Evolutionary conservation across 352 stramenopile genomes (phyloP), one percentile per base, ranked within the genome.

Genomic region (Peronospora belbahrii): DNA sequence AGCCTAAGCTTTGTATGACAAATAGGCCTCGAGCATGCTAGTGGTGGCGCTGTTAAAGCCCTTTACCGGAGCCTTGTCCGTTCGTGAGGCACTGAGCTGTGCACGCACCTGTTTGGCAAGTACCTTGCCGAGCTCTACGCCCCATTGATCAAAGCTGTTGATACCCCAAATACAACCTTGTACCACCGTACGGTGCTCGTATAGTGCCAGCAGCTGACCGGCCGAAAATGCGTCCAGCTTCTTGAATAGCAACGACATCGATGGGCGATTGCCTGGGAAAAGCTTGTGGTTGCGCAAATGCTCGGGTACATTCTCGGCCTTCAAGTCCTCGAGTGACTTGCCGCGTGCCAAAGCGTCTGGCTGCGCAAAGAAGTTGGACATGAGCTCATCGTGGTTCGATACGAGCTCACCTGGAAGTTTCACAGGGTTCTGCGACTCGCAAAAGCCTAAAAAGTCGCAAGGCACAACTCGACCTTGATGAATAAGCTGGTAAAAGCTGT

Each of bases 331-430:
- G 6, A 97, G 53, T 22, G 85, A 97, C 75, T 98, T 98, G 59
- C 96, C 96, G 43, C 85, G 86, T 4, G 96, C 97, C 6, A 99
- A 72, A 5, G 96, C 96, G 67, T 99, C 97, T 0, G 96, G 95
- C 66, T 99, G 96, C 25, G 95, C 96, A 63, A 99, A 99, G 67
- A 99, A 99, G 77, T 99, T 98, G 43, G 79, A 94, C 96, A 99
- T 99, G 52, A 99, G 85, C 74, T 99, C 96, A 70, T 99, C 96
- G 76, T 99, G 96, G 77, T 97, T 98, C n/a, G 83, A 89, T 23
- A 99, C 87, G 0, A 76, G 47, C 62, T 98, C 79, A 22, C 72
- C 71, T 0, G 67, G 68, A 38, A 90, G 67, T 31, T 62, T 27
- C 42, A 95, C 65, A 30, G 82, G 80, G 61, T 86, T 82, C 73